Conservation (phyloP, 179 eudicot genomes). For the Heliamphora pulchella region DNA sequence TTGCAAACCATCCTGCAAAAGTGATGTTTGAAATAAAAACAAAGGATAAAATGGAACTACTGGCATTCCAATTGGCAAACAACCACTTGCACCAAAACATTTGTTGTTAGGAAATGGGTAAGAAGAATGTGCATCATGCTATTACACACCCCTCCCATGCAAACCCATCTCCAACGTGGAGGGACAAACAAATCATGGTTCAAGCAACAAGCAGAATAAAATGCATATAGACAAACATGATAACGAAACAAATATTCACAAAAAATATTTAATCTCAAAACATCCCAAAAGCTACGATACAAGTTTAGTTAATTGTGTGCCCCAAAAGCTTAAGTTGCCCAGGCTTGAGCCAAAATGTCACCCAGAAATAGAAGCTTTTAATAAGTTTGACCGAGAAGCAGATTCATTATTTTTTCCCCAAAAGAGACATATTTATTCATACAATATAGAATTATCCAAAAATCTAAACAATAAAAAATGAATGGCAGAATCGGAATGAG, state of each 20-base stretch:
- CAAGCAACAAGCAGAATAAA: not conserved
- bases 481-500: not conserved
- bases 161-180: too few species aligned
- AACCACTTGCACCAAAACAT: too few species aligned
- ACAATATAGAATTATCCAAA: not conserved
- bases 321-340: too few species aligned
- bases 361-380: not conserved
- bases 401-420: not conserved
- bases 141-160: too few species aligned
- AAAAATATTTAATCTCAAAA: not conserved
- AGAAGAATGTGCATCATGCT: too few species aligned
- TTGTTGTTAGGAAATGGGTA: too few species aligned
- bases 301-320: too few species aligned
- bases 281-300: too few species aligned
- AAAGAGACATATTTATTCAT: not conserved
- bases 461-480: not conserved
- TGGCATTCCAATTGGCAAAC: too few species aligned
- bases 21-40: conserved; percentile 1
- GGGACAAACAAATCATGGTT: not conserved
- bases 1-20: conserved; percentile 82
- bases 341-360: too few species aligned
- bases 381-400: too few species aligned
- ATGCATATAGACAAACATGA: not conserved
- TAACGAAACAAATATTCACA: not conserved
- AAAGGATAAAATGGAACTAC: too few species aligned